Conservation (phyloP, 148 eudicot genomes). For the Cornus kousa region DNA sequence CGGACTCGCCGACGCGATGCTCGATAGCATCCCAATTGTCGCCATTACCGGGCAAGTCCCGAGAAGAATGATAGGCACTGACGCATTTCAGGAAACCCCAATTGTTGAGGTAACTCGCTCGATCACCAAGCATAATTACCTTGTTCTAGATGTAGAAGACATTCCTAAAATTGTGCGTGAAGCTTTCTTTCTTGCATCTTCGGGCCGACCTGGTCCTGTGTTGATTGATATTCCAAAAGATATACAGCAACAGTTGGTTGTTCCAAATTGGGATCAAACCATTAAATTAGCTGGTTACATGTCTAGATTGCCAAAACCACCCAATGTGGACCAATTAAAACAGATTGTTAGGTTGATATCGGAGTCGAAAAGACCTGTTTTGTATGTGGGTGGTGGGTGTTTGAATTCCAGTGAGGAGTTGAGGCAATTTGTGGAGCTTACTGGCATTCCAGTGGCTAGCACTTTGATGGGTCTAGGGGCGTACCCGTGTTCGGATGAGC, state of each 20-base stretch:
- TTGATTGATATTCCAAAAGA: constrained; percentile 13
- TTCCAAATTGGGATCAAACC: constrained; percentile 4
- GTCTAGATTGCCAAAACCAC: neutral
- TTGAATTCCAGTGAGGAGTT: constrained; percentile 22
- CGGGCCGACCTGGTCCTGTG: constrained; percentile 19
- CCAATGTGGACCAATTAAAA: neutral
- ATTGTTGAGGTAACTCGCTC: constrained; percentile 50
- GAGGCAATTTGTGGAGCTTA: constrained; percentile 8
- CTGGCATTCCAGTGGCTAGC: neutral
- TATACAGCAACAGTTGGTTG: neutral
- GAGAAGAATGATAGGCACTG: constrained; percentile 51
- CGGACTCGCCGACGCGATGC: constrained; percentile 49
- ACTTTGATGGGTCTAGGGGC: neutral
- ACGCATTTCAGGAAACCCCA: constrained; percentile 55
- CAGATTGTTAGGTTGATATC: neutral
- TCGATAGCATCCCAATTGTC: constrained; percentile 47
- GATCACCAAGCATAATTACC: constrained; percentile 5
- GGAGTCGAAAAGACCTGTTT: neutral
- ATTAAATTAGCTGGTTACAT: neutral
- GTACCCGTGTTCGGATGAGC: neutral
- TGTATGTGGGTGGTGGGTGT: constrained; percentile 34
- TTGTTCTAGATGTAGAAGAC: neutral
- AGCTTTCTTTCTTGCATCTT: constrained; percentile 6
- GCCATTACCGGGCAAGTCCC: constrained; percentile 62
- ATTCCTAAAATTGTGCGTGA: constrained; percentile 1